Percentiles rank a stretch among this genome's conserved stretches.
phyloP scores from a whole-genome alignment of 768 basidiomycete genomes.

The Trichaptum fuscoviolaceum region DNA sequence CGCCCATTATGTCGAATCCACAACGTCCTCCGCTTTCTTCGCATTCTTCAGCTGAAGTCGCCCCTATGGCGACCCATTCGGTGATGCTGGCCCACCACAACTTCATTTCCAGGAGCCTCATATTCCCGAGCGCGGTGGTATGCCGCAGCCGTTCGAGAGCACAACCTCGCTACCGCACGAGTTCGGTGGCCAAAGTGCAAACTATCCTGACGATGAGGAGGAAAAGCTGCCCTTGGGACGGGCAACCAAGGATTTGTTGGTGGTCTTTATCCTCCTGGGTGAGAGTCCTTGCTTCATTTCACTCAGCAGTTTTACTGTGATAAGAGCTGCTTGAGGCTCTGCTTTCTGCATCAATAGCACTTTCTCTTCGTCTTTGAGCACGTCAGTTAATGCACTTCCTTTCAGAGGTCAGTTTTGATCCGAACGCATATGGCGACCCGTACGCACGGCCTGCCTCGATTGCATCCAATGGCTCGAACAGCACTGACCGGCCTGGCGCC shows the following conservation, averaged over 20 bases:
- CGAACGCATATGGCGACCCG: constrained; percentile 61
- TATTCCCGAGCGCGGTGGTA: constrained; percentile 21
- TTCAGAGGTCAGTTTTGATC: constrained; percentile 43
- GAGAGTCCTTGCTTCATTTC: constrained; percentile 25
- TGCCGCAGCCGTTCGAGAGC: constrained; percentile 49
- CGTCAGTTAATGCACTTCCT: not conserved
- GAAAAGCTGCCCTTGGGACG: constrained; percentile 78
- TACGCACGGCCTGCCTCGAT: constrained; percentile 45
- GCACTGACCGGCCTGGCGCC: constrained; percentile 43
- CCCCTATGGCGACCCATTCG: constrained; percentile 61
- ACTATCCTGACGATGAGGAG: constrained; percentile 58
- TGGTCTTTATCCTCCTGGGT: constrained; percentile 76
- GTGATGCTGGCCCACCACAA: constrained; percentile 53
- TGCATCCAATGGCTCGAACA: constrained; percentile 30
- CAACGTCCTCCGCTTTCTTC: not conserved
- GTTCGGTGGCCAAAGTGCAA: constrained; percentile 33
- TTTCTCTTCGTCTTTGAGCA: constrained; percentile 11
- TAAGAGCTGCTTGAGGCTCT: not conserved
- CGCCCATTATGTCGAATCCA: constrained; percentile 1
- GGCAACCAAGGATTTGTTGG: constrained; percentile 47
- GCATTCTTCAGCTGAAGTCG: not conserved
- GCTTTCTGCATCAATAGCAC: constrained; percentile 5
- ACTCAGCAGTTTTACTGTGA: constrained; percentile 6
- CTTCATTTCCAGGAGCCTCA: constrained; percentile 57
- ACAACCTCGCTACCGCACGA: constrained; percentile 50